Evolutionary conservation across 768 basidiomycete genomes (phyloP), one percentile per base, ranked within the genome.

Genomic region (Fibroporia radiculosa): DNA sequence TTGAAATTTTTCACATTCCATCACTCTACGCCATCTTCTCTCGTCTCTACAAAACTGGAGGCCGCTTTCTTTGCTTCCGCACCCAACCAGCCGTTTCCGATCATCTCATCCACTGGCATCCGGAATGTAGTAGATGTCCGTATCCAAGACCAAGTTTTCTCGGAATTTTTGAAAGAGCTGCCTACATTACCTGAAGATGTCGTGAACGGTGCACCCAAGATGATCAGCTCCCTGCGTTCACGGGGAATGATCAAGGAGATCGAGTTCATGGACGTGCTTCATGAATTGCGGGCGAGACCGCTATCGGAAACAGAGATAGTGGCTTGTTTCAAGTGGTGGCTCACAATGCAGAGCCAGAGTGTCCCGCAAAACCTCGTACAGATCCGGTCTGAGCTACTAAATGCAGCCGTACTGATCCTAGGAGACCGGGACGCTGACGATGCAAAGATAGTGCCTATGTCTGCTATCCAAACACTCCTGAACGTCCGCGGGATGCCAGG

Each of bases 281-380:
- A 71, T 29, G 88, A 95, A 58, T 70, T 99, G 13, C 74, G 75
- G 11, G 62, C 71, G 4, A 70, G 86, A 13, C 83, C 92, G 3
- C 70, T 99, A 20, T 59, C 62, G 3, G 77, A 87, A 56, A 65
- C 68, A 4, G 89, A 97, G 56, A 82, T 86, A 64, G 59, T 83
- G n/a, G 80, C 79, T 2, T 92, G 87, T 62, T 66, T 97, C 50
- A 77, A 78, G 46, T 98, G 96, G 95, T 93, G 93, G 87, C 69
- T 74, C 23, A 48, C 54, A 16, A 58, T 77, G 13, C 71, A 74
- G 41, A 66, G 62, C 23, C 66, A 67, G 20, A 59, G 57, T 29
- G 61, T 54, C 28, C 51, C 58, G 12, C 40, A 64, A 12, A 62
- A 70, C n/a, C 62, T 75, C 38, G 48, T 64, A 12, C 66, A 68